phyloP scores from a whole-genome alignment of 1,284 basidiomycete species.

The Rhizoctonia solani region DNA sequence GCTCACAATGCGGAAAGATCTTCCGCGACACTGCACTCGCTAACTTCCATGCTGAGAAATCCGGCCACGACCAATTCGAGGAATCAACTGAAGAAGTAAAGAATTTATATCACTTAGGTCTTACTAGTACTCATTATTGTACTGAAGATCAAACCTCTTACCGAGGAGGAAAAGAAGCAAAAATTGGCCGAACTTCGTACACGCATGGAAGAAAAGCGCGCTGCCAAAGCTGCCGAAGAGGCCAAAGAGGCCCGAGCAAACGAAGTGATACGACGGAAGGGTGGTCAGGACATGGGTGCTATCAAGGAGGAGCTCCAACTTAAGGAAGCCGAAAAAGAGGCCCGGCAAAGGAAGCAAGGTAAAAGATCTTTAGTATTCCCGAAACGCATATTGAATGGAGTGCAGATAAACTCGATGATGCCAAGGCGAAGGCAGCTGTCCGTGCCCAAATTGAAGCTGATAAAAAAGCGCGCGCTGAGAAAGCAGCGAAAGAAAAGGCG shows the following conservation, averaged over 20 bases:
- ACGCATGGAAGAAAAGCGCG: slow-evolving; percentile 77
- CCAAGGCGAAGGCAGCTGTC: slow-evolving; percentile 78
- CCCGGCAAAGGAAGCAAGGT: slow-evolving; percentile 78
- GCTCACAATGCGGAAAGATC: slow-evolving; percentile 78
- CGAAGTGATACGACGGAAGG: slow-evolving; percentile 80
- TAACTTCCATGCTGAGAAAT: slow-evolving; percentile 93
- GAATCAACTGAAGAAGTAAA: slow-evolving; percentile 91
- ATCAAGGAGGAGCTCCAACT: slow-evolving; percentile 76
- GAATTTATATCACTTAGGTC: slow-evolving; percentile 1
- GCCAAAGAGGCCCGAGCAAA: slow-evolving; percentile 74
- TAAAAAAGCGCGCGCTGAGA: slow-evolving; percentile 85
- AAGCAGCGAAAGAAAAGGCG: slow-evolving; percentile 85
- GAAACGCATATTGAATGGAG: slow-evolving; percentile 11
- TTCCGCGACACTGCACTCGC: slow-evolving; percentile 89
- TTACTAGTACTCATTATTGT: not conserved
- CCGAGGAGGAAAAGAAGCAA: slow-evolving; percentile 90
- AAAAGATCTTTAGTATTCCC: slow-evolving; percentile 31
- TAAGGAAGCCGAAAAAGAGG: slow-evolving; percentile 81
- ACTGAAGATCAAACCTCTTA: slow-evolving; percentile 81
- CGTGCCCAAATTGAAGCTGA: slow-evolving; percentile 94
- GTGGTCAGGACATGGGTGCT: slow-evolving; percentile 77
- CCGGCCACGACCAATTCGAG: slow-evolving; percentile 92
- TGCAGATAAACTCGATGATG: slow-evolving; percentile 84
- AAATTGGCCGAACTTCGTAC: slow-evolving; percentile 79
- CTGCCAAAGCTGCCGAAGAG: slow-evolving; percentile 69